A percentile compares a stretch with the other conserved stretches of the same genome.
Evolutionary conservation across 805 yeast genomes (phyloP).

Genomic region (Monosporozyma siamensis): DNA sequence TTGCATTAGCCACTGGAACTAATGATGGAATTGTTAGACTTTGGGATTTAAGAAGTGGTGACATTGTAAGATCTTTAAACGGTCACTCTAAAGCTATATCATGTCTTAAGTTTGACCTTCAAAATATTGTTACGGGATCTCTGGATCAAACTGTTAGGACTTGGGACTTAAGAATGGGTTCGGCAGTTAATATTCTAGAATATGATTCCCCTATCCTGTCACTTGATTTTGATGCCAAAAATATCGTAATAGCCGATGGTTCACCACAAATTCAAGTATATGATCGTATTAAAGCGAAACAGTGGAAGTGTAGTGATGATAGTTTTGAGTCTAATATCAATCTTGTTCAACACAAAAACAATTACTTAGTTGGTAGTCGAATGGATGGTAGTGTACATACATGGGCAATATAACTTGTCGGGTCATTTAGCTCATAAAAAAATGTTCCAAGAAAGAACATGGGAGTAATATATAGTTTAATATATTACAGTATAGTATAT

Average conservation of each 20-base stretch:
- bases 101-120: constrained; percentile 59
- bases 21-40: constrained; percentile 65
- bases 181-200: constrained; percentile 50
- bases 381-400: constrained; percentile 49
- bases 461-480: background rate
- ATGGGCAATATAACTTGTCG: constrained; percentile 41
- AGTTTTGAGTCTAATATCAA: constrained; percentile 29
- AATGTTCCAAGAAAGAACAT: background rate
- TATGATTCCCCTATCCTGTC: constrained; percentile 48
- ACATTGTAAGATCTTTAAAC: constrained; percentile 46
- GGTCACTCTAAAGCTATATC: constrained; percentile 70
- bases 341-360: constrained; percentile 46
- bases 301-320: constrained; percentile 44
- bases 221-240: constrained; percentile 49
- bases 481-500: background rate
- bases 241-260: constrained; percentile 45
- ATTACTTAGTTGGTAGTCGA: constrained; percentile 60
- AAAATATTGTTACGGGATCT: constrained; percentile 53
- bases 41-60: constrained; percentile 70
- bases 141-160: constrained; percentile 53
- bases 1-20: constrained; percentile 72
- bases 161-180: constrained; percentile 69
- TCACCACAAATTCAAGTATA: constrained; percentile 42
- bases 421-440: no score
- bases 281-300: constrained; percentile 45